Base-by-base conservation (phyloP, 306 rosid genomes). In the Dryas alaskensis region DNA sequence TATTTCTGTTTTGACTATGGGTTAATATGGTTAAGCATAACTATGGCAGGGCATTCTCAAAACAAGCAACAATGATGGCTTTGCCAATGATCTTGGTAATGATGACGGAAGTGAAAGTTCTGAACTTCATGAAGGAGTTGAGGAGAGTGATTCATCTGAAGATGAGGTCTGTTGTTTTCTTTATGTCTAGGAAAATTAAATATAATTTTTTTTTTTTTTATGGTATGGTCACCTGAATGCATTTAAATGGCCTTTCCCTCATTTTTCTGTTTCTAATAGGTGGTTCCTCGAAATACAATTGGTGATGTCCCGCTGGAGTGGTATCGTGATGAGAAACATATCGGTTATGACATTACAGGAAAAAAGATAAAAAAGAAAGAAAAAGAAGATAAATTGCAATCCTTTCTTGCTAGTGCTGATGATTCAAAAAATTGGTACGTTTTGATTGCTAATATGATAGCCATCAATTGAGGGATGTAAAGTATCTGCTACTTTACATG, bases 71-170 rank as follows among this genome's bases (percentile, higher is more conserved):
- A 42, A 40, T 43, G 68, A 46, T 49, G 53, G 44, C 42, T 50
- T 40, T 72, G 79, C 75, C n/a, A 60, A 25, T 50, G 85, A 37
- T 60, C 39, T 58, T 60, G 79, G 61, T 63, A 72, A 68, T 76
- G 87, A 75, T 40, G 81, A 76, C 19, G 78, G 66, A 71, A 81
- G 83, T 61, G 89, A 83, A 43, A 67, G 74, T 74, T 84, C 89
- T 4, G 86, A 82, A 44, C 69, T 72, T 64, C 84, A 82, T 52
- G 80, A 80, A 70, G 89, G 17, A 73, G 87, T 22, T 12, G 88
- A 82, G 40, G 88, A 91, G 85, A 94, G 97, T 81, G 98, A 91
- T 85, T 94, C 98, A 16, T 94, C 98, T 49, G 98, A 94, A 80
- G 98, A 94, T 52, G 98, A 94, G 96, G 98, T 94, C 14, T 50